These are phyloP conservation scores for Myochromella boudieri DNA, from an alignment of 768 basidiomycete genomes.

Conservation along the genomic window DNA sequence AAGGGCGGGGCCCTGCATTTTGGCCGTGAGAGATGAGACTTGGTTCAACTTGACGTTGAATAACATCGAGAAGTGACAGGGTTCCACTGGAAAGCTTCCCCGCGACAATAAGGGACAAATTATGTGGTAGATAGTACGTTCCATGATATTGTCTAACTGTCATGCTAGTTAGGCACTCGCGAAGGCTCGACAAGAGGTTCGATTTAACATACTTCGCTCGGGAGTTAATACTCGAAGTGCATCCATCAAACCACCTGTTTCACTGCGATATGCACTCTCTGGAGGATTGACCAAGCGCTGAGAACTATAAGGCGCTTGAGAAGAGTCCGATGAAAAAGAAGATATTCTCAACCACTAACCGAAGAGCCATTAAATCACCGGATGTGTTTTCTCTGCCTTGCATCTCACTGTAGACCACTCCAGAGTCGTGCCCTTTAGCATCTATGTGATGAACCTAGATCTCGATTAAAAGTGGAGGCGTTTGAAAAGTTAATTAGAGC, in stretches of 20 bases:
- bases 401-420: conserved; percentile 98
- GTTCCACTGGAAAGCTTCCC: conserved; percentile 84
- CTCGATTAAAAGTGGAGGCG: conserved; percentile 1
- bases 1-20: conserved; percentile 65
- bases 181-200: background rate
- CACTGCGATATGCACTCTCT: conserved; percentile 88
- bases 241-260: conserved; percentile 96
- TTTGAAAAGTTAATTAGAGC: conserved; percentile 12
- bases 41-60: conserved; percentile 84
- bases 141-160: conserved; percentile 87
- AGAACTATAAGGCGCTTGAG: background rate
- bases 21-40: conserved; percentile 74
- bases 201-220: conserved; percentile 69
- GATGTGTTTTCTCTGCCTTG: conserved; percentile 94
- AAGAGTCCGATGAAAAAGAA: background rate
- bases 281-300: conserved; percentile 81
- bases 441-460: conserved; percentile 91
- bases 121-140: conserved; percentile 92
- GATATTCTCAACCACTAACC: conserved; percentile 44
- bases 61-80: conserved; percentile 70
- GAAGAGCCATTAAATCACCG: conserved; percentile 84
- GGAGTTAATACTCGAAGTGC: conserved; percentile 82
- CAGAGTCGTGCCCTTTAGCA: conserved; percentile 85
- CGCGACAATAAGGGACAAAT: conserved; percentile 83
- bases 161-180: conserved; percentile 10